Evolutionary conservation across 371 early-diverging fungal species (phyloP), one percentile per base, ranked within the genome.

Genomic region (Mortierella sp.): DNA sequence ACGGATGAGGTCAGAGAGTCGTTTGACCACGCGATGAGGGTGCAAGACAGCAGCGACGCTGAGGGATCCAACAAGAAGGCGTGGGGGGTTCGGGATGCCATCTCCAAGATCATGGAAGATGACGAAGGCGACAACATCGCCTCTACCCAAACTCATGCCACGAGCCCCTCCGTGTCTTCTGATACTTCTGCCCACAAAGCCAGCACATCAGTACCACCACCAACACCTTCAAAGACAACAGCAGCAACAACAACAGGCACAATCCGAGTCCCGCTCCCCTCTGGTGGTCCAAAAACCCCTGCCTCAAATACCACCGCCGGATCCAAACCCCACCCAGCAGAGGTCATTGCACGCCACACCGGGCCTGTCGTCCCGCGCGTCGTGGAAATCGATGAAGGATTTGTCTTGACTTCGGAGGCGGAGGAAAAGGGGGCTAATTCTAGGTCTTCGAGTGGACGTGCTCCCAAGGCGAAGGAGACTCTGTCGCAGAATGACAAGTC

Each of bases 11-110:
- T 78, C 44, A 41, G 70, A 48, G 70, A 74, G 5, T 63, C 79
- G 43, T 78, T 78, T 24, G 79, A 78, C 56, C 44, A 71, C 49
- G 74, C 75, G 56, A 74, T 74, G 71, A 48, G 44, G 29, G 60
- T 27, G 3, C 38, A 49, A 18, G 35, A 63, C 7, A n/a, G 58
- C 7, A n/a, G 49, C 6, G 73, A 16, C 0, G 12, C 32, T 2
- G 32, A 41, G 3, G n/a, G 58, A 3, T 44, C 44, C n/a, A 63
- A 46, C 7, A 46, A 78, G 27, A 54, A 51, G 8, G 35, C 60
- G 21, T 78, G 79, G 79, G 79, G 46, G 0, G 75, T 71, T 41
- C 71, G 71, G 24, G 44, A 79, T 24, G 75, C 75, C 38, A 38
- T 79, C 8, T 60, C 60, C 32, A 56, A 75, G 38, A 75, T 79